Conservation (phyloP, 1,284 basidiomycete genomes). For the Naganishia liquefaciens region DNA sequence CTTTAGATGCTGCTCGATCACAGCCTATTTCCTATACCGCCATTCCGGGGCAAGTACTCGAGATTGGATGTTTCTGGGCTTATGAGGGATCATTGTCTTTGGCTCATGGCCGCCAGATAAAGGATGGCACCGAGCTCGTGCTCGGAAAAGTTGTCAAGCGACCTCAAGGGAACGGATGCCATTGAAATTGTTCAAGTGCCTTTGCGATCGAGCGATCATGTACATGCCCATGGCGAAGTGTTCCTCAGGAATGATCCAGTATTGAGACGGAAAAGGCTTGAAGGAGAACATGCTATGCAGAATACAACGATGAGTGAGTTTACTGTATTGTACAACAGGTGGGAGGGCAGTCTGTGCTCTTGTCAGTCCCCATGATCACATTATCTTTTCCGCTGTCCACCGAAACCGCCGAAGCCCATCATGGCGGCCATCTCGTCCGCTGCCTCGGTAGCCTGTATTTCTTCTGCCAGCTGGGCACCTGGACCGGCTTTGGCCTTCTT, state of each 20-base stretch:
- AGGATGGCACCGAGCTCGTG: not conserved
- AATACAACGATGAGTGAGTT: conserved; percentile 13
- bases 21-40: not conserved
- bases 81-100: not conserved
- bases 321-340: conserved; percentile 12
- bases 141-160: not conserved
- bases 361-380: not conserved
- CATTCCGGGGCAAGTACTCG: not conserved
- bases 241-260: no score
- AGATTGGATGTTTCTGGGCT: not conserved
- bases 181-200: not conserved
- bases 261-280: not conserved
- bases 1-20: not conserved
- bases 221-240: no score
- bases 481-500: conserved; percentile 33
- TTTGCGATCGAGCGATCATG: not conserved
- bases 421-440: conserved; percentile 68
- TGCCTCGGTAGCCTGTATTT: conserved; percentile 32
- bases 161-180: not conserved
- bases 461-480: conserved; percentile 32
- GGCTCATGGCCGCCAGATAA: not conserved
- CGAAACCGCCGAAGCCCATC: conserved; percentile 94
- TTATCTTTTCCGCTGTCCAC: conserved; percentile 45
- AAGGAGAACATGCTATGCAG: not conserved
- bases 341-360: not conserved